A percentile compares a stretch with the other conserved stretches of the same genome.
phyloP scores from a whole-genome alignment of 2,329 filamentous ascomycete species.

The Alternaria burnsii region DNA sequence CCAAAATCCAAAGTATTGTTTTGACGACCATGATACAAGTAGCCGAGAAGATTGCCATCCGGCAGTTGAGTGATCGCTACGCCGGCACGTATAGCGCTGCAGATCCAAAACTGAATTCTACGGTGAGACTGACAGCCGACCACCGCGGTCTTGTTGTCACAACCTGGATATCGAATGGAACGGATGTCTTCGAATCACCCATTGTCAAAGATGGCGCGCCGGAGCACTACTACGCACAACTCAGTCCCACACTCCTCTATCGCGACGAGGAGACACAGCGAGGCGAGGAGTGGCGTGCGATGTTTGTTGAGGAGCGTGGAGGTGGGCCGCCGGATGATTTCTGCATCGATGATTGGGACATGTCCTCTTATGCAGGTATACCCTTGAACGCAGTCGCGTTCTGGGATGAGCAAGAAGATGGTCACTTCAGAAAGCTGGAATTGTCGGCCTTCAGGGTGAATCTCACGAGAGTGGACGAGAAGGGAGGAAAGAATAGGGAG shows the following conservation, averaged over 20 bases:
- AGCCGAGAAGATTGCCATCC: constrained; percentile 45
- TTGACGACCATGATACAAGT: constrained; percentile 40
- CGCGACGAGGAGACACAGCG: constrained; percentile 32
- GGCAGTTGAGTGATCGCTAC: constrained; percentile 38
- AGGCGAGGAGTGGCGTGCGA: constrained; percentile 50
- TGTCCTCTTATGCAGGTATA: constrained; percentile 42
- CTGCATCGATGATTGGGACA: constrained; percentile 47
- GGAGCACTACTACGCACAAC: constrained; percentile 27
- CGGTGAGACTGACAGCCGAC: constrained; percentile 36
- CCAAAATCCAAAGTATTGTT: constrained; percentile 43
- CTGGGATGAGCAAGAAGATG: constrained; percentile 37
- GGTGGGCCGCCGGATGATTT: constrained; percentile 42
- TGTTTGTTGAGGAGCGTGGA: constrained; percentile 25
- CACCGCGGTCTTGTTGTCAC: constrained; percentile 40
- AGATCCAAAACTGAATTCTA: constrained; percentile 35
- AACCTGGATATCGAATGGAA: constrained; percentile 41
- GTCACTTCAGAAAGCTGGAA: constrained; percentile 36
- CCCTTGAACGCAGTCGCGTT: constrained; percentile 50
- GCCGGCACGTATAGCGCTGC: constrained; percentile 36
- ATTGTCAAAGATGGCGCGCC: constrained; percentile 5
- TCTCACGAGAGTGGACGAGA: constrained; percentile 21
- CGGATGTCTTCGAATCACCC: constrained; percentile 29
- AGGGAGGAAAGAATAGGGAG: neutral
- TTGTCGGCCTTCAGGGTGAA: constrained; percentile 46
- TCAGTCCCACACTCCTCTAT: constrained; percentile 42